Evolutionary conservation across 2,329 filamentous ascomycete species (phyloP), one percentile per base, ranked within the genome.

Genomic region (Monosporascus ibericus): DNA sequence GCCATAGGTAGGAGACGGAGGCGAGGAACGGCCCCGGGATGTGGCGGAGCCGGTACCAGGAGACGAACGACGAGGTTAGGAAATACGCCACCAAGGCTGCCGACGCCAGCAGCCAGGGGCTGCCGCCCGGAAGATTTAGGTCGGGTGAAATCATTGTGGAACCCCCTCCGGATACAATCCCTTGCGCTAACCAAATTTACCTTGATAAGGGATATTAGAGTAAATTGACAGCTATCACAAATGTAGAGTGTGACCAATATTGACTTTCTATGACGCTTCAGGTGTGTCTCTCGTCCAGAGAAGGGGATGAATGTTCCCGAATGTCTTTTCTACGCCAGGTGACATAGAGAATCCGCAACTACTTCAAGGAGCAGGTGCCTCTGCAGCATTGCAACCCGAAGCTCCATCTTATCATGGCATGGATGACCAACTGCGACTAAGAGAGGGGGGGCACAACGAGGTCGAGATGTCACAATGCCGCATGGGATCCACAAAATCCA

Each of bases 21-120:
- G 48, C 48, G 6, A 53, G 27, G 18, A 25, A 36, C 6, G 48
- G 51, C 18, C 51, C 51, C 20, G 47, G 47, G 34, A 53, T 27
- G 42, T 53, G 51, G 17, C 51, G 48, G 17, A 53, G 51, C 24
- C 48, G 51, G 48, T 48, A 24, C 51, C 48, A 53, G 25, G 49
- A 30, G 24, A n/a, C 9, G 18, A 51, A 20, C 22, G 37, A 36
- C 6, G 48, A 24, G 14, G 14, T 25, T 5, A 25, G 22, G 15
- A 30, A 30, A 27, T 48, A 48, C 9, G 8, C 6, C 8, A 24
- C 27, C 27, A 8, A 6, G 39, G 20, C 17, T 11, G 39, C 39
- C 20, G 11, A 42, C 9, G 9, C 20, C 9, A 42, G 39, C 37
- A 18, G 11, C 17, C 39, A 18, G 39, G 7, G 8, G 39, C 9